Base-by-base conservation (phyloP, 495 filamentous ascomycete species). In the Xeromyces bisporus region DNA sequence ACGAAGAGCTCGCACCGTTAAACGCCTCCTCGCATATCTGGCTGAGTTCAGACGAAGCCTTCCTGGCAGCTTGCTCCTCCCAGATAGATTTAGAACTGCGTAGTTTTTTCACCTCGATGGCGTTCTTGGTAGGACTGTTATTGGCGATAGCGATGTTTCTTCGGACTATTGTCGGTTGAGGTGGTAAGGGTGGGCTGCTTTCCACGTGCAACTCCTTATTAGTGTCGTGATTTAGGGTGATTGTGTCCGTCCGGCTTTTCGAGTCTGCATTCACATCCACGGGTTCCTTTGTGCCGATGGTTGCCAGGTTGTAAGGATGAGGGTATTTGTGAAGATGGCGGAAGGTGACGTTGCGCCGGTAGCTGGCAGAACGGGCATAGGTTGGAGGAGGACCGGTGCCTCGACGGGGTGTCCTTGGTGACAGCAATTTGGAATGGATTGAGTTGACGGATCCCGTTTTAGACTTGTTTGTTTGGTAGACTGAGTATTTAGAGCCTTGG, bases 331-430 rank as follows among this genome's bases (percentile, higher is more conserved):
- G 58, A 4, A 63, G 40, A 39, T 80, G 75, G 2, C 64, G 67
- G 43, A 96, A 96, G 46, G 75, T 78, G n/a, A 93, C 77, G 32
- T 72, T 74, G 6, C 85, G 73, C 44, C 72, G 87, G 42, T 73
- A 67, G 34, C 75, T 74, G 26, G 58, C 60, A 15, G 68, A 68
- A n/a, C 62, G 62, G 34, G 66, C 64, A 25, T 54, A 52, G 18
- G 36, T 28, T n/a, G 36, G 36, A 30, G 36, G 36, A 30, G 69
- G 65, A 16, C 66, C 59, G 2, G 67, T 59, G 36, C 67, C 76
- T 26, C 59, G 60, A 30, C 71, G 71, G 4, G 77, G 80, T 47
- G 70, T 77, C 10, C 62, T 44, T 11, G 46, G 42, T 5, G 48
- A 55, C 0, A 50, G 31, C 28, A n/a, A n/a, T n/a, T 42, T 55